Percentiles rank a stretch among this genome's conserved stretches.
Evolutionary conservation across 73 alveolate species (phyloP).

Genomic region (Paramecium caudatum): DNA sequence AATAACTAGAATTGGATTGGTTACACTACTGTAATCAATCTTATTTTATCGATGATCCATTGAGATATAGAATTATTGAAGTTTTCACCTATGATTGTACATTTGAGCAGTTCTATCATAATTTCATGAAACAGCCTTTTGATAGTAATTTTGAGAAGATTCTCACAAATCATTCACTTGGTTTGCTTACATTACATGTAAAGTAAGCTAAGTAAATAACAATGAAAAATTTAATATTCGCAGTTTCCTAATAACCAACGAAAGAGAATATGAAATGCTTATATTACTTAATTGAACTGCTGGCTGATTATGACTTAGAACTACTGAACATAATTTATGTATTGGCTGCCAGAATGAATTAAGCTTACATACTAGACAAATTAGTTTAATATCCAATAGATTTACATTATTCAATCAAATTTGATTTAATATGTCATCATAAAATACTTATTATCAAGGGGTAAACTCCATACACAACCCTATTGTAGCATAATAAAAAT

Average conservation of each 20-base stretch:
- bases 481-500: background rate
- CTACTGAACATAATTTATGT: background rate
- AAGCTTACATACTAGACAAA: background rate
- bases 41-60: background rate
- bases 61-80: background rate
- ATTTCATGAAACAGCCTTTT: background rate
- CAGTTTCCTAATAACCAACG: background rate
- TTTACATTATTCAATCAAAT: constrained; percentile 24
- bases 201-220: background rate
- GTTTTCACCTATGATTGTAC: constrained; percentile 4
- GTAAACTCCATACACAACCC: constrained; percentile 15
- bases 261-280: constrained; percentile 12
- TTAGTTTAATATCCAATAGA: background rate
- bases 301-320: background rate
- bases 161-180: background rate
- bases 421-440: background rate
- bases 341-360: constrained; percentile 4
- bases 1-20: constrained; percentile 26
- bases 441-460: background rate
- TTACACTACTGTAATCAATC: background rate
- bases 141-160: background rate
- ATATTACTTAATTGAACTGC: background rate
- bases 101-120: background rate
- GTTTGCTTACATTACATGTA: background rate
- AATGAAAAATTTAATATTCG: constrained; percentile 21